A percentile compares a stretch with the other conserved stretches of the same genome.
Conservation (phyloP, 177 flowering plant genomes). For the Vitis hybrid region DNA sequence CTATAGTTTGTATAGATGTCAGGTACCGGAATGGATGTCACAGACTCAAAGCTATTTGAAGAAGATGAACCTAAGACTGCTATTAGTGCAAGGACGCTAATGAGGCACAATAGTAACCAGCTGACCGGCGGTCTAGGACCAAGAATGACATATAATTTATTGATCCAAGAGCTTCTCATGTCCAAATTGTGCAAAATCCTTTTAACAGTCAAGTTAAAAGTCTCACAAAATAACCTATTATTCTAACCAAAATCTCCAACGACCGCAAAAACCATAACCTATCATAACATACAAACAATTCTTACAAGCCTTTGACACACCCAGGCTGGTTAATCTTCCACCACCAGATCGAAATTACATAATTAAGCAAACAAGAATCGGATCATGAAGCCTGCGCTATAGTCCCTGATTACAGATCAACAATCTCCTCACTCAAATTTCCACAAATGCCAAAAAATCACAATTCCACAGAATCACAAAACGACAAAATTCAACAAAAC, state of each 20-base stretch:
- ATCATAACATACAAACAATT: constrained; percentile 19
- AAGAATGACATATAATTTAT: constrained; percentile 40
- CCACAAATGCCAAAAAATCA: too few relatives aligned
- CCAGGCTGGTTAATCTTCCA: neutral
- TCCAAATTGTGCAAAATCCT: constrained; percentile 38
- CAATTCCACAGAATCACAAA: too few relatives aligned
- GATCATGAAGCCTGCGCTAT: neutral
- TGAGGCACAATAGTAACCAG: constrained; percentile 63
- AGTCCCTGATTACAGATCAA: too few relatives aligned
- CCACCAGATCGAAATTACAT: neutral
- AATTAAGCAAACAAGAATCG: too few relatives aligned
- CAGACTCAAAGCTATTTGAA: constrained; percentile 43
- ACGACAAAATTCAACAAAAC: too few relatives aligned
- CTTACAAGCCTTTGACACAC: constrained; percentile 20
- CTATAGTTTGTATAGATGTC: constrained; percentile 60
- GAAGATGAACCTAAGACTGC: constrained; percentile 63
- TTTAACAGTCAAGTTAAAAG: constrained; percentile 5
- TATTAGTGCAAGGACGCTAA: constrained; percentile 58
- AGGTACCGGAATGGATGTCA: constrained; percentile 26
- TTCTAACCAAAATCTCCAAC: constrained; percentile 16
- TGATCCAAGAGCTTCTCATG: constrained; percentile 83
- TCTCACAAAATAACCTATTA: constrained; percentile 9
- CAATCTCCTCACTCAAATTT: too few relatives aligned
- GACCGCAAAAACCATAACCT: constrained; percentile 21
- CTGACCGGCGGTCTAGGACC: constrained; percentile 64